Evolutionary conservation across 495 filamentous ascomycete species (phyloP).

Genomic region (Astrothelium subdiscretum): DNA sequence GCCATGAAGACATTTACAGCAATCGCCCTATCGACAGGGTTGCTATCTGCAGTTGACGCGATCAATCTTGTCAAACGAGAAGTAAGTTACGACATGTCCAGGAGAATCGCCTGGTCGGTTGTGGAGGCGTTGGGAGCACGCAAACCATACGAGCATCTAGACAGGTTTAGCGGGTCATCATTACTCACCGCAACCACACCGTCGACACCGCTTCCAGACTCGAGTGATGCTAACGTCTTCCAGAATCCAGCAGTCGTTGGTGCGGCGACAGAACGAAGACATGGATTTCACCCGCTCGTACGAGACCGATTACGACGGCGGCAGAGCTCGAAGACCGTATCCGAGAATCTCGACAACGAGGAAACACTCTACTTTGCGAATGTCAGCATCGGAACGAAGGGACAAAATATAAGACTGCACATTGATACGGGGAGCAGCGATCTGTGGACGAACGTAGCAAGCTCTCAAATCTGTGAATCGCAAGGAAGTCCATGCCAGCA

Average conservation of each 20-base stretch:
- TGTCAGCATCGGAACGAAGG: conserved; percentile 33
- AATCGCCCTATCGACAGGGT: conserved; percentile 10
- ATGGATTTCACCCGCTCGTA: conserved; percentile 21
- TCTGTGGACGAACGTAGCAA: conserved; percentile 68
- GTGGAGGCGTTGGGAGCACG: too few species aligned
- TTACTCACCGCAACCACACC: too few species aligned
- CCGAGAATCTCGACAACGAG: conserved; percentile 29
- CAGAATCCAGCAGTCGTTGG: conserved; percentile 2
- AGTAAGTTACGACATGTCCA: conserved; percentile 9
- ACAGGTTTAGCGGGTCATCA: too few species aligned
- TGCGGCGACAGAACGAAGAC: conserved; percentile 22
- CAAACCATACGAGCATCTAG: too few species aligned
- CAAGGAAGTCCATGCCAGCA: conserved; percentile 19
- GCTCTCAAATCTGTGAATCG: conserved; percentile 39
- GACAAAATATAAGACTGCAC: conserved; percentile 32
- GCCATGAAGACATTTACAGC: conserved; percentile 7
- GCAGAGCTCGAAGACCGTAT: conserved; percentile 20
- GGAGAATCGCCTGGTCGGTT: too few species aligned
- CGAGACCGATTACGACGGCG: conserved; percentile 23
- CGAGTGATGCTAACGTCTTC: conserved; percentile 1
- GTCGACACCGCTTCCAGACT: too few species aligned
- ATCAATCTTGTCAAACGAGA: conserved; percentile 24
- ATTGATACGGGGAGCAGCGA: conserved; percentile 65
- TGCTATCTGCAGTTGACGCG: conserved; percentile 16
- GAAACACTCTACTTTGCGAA: conserved; percentile 38